phyloP scores from a whole-genome alignment of 2,329 filamentous ascomycete species.

The Colletotrichum eremochloae region DNA sequence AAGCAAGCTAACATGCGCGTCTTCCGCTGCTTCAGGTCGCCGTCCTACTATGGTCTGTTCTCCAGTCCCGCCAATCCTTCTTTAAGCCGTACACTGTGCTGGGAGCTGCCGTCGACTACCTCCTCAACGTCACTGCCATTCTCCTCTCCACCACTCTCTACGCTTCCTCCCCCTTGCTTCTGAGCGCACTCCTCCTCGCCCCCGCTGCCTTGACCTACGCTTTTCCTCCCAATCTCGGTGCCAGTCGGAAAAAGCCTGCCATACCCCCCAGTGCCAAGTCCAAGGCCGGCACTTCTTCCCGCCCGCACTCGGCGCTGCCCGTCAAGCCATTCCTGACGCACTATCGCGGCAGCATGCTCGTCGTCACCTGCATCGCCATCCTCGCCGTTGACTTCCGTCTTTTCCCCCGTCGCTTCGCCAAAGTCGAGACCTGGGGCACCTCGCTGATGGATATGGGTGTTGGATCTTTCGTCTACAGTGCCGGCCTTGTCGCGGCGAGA shows the following conservation, averaged over 20 bases:
- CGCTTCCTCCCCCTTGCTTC: slow-evolving; percentile 77
- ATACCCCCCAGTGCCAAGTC: slow-evolving; percentile 59
- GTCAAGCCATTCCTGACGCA: slow-evolving; percentile 93
- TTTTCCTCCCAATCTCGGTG: slow-evolving; percentile 60
- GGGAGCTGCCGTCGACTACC: slow-evolving; percentile 82
- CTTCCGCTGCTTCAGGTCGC: slow-evolving; percentile 70
- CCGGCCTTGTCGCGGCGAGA: slow-evolving; percentile 89
- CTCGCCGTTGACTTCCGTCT: slow-evolving; percentile 96
- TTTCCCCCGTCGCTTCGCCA: slow-evolving; percentile 94
- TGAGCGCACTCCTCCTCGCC: slow-evolving; percentile 80
- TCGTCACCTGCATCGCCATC: slow-evolving; percentile 90
- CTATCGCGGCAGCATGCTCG: slow-evolving; percentile 92
- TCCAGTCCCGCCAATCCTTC: slow-evolving; percentile 87
- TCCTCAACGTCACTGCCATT: slow-evolving; percentile 86
- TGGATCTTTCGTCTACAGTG: slow-evolving; percentile 96
- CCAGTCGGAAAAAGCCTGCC: slow-evolving; percentile 61
- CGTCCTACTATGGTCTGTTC: slow-evolving; percentile 86
- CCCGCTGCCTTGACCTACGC: slow-evolving; percentile 76
- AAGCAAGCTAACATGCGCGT: slow-evolving; percentile 44
- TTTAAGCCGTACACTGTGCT: slow-evolving; percentile 81
- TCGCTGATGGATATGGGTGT: slow-evolving; percentile 99
- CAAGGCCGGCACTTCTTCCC: slow-evolving; percentile 45
- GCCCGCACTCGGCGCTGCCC: slow-evolving; percentile 70
- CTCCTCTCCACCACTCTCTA: slow-evolving; percentile 91
- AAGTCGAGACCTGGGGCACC: slow-evolving; percentile 99